Evolutionary conservation across 2,329 filamentous ascomycete genomes (phyloP).

Genomic region (Endoconidiophora polonica): DNA sequence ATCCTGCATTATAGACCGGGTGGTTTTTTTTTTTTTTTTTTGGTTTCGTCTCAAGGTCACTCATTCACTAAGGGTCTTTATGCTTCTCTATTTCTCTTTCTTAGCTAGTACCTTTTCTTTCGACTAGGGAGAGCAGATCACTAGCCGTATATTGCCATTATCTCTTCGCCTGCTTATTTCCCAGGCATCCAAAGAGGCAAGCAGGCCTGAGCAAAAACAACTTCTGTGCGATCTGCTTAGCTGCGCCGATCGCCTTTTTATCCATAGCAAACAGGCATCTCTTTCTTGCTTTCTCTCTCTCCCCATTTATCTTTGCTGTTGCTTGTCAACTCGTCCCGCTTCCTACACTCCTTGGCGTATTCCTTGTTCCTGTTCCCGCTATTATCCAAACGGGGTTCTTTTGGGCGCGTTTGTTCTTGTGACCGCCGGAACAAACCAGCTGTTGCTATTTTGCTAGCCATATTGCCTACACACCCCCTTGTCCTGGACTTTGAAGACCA

Average conservation of each 20-base stretch:
- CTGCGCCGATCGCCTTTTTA: slow-evolving; percentile 1
- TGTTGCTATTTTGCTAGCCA: neutral
- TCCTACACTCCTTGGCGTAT: slow-evolving; percentile 1
- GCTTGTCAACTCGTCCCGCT: slow-evolving; percentile 2
- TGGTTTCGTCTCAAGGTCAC: neutral
- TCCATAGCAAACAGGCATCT: neutral
- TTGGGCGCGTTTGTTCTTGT: too few species aligned
- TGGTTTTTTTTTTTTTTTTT: neutral
- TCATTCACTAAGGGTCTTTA: neutral
- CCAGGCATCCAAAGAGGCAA: neutral
- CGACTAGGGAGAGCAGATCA: neutral
- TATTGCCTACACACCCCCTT: neutral
- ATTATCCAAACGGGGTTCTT: neutral
- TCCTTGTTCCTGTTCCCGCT: neutral
- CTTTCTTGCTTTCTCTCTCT: neutral
- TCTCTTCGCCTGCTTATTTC: neutral
- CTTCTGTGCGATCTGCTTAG: slow-evolving; percentile 5
- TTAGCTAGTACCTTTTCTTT: neutral
- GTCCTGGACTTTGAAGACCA: neutral
- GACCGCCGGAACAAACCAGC: too few species aligned
- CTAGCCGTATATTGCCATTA: neutral
- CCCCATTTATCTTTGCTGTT: neutral
- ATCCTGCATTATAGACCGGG: neutral
- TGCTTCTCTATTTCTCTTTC: neutral
- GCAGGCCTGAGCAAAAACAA: neutral